Base-by-base conservation (phyloP, 495 filamentous ascomycete species). In the Daldinia bambusicola region DNA sequence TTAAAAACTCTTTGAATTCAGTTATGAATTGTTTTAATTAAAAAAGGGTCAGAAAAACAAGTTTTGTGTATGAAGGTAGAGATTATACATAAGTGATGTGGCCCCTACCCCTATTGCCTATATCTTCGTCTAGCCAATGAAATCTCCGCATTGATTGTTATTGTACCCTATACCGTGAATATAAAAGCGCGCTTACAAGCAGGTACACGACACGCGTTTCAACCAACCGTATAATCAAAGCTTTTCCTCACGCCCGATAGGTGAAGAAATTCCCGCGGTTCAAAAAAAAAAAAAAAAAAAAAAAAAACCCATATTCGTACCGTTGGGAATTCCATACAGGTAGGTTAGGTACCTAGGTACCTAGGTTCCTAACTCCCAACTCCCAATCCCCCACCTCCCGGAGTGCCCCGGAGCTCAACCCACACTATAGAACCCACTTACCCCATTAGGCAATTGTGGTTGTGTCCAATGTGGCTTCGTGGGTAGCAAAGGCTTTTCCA, bases 31-130 rank as follows among this genome's bases (percentile, higher is more conserved):
- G 26, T 62, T 55, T 34, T 1, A 26, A 72, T 67, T 60, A 56
- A 67, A 67, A 70, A 71, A 59, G 43, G 69, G 69, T 57, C 32
- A 38, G 36, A 30, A 61, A 48, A 63, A 60, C 45, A 58, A 66
- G 59, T 45, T 53, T 57, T 57, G 53, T 45, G 59, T 71, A 62
- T n/a, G 12, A 60, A 56, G 16, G 34, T 41, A n/a, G 6, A 26
- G 32, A 59, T 66, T 57, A 48, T 48, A 48, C 43, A 18, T 6
- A 20, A 48, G 43, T 48, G 3, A 48, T 48, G 43, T 48, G 7
- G 43, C 16, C 43, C 16, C 6, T 48, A 10, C 43, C 43, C 43
- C 7, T 48, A 48, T 48, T 48, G 43, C 43, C 43, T 48, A 48
- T 48, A 22, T 48, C 7, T 48, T 48, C 10, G 1, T 13, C 12